Conservation (phyloP, 352 stramenopile genomes). For the Peronospora destructor region DNA sequence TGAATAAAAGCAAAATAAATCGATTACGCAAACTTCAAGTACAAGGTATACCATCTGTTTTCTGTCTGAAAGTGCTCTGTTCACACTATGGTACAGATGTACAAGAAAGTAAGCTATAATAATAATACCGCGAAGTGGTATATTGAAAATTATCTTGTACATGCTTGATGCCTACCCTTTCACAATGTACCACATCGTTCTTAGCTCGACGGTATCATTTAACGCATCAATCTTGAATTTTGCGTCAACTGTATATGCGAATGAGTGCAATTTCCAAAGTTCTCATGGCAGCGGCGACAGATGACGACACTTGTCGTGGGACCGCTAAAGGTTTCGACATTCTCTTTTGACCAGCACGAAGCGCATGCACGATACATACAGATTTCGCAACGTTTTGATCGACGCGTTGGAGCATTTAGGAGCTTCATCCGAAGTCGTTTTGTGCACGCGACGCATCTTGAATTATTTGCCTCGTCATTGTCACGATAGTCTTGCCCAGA, state of each 20-base stretch:
- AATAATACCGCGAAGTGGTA: too few species aligned
- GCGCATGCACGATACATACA: conserved; percentile 41
- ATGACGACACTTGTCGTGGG: conserved; percentile 27
- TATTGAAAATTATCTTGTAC: too few species aligned
- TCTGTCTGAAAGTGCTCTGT: too few species aligned
- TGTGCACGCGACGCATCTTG: conserved; percentile 39
- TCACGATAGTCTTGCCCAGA: conserved; percentile 7
- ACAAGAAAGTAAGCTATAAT: too few species aligned
- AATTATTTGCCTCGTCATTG: conserved; percentile 20
- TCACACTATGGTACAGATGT: too few species aligned
- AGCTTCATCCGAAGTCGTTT: conserved; percentile 32
- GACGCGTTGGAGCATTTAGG: conserved; percentile 23
- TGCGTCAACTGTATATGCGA: conserved; percentile 26
- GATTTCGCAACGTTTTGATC: conserved; percentile 36
- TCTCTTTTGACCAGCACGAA: conserved; percentile 34
- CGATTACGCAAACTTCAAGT: too few species aligned
- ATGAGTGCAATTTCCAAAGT: conserved; percentile 34
- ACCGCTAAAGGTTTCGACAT: conserved; percentile 34
- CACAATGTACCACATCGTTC: too few species aligned
- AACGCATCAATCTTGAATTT: not conserved
- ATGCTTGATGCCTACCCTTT: too few species aligned
- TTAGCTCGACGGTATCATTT: too few species aligned
- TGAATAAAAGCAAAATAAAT: too few species aligned
- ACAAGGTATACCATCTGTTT: too few species aligned
- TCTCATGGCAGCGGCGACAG: conserved; percentile 39